phyloP scores from a whole-genome alignment of 257 asterid genomes.

The Scutellaria barbata region DNA sequence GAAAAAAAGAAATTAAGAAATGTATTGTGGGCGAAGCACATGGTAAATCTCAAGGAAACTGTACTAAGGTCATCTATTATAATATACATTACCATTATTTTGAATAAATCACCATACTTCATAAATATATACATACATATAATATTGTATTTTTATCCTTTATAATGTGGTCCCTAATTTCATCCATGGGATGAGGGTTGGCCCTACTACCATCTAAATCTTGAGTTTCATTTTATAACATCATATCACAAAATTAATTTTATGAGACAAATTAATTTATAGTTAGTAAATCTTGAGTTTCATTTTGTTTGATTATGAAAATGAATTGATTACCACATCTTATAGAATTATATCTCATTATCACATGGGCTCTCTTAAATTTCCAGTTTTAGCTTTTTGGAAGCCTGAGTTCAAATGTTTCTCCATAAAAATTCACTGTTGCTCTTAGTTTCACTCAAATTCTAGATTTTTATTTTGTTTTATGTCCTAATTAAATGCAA shows the following conservation, averaged over 20 bases:
- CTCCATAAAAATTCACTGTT: background rate
- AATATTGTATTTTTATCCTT: conserved; percentile 14
- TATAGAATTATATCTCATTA: too few relatives aligned
- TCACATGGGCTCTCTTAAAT: background rate
- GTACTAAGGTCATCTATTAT: too few relatives aligned
- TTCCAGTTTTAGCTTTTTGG: background rate
- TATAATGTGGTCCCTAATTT: conserved; percentile 4
- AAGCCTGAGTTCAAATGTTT: background rate
- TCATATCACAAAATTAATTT: too few relatives aligned
- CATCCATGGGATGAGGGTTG: conserved; percentile 17
- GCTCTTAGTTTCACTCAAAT: too few relatives aligned
- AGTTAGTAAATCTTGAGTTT: too few relatives aligned
- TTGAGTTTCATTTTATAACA: background rate
- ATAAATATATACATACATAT: background rate
- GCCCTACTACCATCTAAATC: conserved; percentile 21
- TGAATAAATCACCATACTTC: too few relatives aligned
- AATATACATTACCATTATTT: too few relatives aligned
- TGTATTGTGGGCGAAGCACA: conserved; percentile 3
- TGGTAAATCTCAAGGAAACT: background rate
- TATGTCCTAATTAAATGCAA: too few relatives aligned
- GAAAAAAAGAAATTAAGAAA: background rate
- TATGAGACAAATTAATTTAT: too few relatives aligned
- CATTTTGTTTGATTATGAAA: too few relatives aligned
- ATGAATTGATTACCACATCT: too few relatives aligned
- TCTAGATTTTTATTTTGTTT: too few relatives aligned